Evolutionary conservation across 140 eudicot species (phyloP).

Genomic region (Cichorium intybus): DNA sequence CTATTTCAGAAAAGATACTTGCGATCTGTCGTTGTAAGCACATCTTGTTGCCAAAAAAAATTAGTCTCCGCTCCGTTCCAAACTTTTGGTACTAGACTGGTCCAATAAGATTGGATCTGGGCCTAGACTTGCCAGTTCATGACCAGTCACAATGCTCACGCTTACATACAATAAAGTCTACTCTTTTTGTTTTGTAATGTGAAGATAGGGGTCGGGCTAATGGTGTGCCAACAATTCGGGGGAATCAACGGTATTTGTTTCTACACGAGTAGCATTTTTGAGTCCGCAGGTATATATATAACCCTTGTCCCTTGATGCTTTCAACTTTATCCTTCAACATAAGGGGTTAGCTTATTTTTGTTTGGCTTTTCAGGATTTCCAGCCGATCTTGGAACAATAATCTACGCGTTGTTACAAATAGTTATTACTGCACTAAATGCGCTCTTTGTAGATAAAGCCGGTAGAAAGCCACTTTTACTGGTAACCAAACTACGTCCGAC

Average conservation of each 20-base stretch:
- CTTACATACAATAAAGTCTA: not conserved
- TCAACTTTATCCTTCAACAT: not conserved
- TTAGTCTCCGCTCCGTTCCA: no score
- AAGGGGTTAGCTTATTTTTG: not conserved
- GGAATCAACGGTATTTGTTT: slow-evolving; percentile 90
- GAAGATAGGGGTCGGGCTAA: slow-evolving; percentile 69
- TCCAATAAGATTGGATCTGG: no score
- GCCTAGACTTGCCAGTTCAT: no score
- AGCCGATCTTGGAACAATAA: slow-evolving; percentile 63
- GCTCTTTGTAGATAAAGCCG: slow-evolving; percentile 65
- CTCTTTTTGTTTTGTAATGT: not conserved
- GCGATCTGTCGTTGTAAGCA: slow-evolving; percentile 59
- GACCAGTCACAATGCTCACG: not conserved
- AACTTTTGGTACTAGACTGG: not conserved
- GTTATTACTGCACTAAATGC: slow-evolving; percentile 62
- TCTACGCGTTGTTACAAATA: slow-evolving; percentile 55
- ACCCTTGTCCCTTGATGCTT: not conserved
- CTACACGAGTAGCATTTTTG: slow-evolving; percentile 79
- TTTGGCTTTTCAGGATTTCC: slow-evolving; percentile 55
- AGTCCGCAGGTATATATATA: slow-evolving; percentile 61
- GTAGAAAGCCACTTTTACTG: slow-evolving; percentile 88
- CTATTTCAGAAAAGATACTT: slow-evolving; percentile 68
- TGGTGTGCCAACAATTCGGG: slow-evolving; percentile 93
- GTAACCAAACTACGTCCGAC: slow-evolving; percentile 29
- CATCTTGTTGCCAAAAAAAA: slow-evolving; percentile 10